phyloP scores from a whole-genome alignment of 208 protist species.

The Acanthamoeba rhysodes region DNA sequence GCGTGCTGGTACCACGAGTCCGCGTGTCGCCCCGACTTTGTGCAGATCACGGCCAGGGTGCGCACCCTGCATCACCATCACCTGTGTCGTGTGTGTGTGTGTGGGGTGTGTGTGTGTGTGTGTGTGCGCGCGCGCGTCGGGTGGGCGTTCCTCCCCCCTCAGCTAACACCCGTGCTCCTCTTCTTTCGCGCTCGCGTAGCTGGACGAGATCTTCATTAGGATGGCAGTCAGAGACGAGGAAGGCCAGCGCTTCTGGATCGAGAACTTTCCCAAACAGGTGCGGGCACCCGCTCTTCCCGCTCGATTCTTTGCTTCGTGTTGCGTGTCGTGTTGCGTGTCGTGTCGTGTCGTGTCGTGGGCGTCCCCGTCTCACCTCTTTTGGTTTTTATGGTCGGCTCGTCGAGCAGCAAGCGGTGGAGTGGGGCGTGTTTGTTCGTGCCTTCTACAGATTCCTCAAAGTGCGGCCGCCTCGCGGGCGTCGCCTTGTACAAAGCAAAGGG shows the following conservation, averaged over 20 bases:
- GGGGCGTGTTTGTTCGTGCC: conserved; percentile 33
- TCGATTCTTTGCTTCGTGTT: not conserved
- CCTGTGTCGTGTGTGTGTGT: not conserved
- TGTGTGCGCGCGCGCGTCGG: no score
- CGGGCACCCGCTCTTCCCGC: not conserved
- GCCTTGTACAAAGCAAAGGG: conserved; percentile 58
- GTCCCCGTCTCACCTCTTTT: no score
- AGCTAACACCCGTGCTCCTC: not conserved
- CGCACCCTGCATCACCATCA: no score
- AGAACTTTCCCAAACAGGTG: conserved; percentile 73
- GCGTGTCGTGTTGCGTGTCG: no score
- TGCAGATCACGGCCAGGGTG: conserved; percentile 36
- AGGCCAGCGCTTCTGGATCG: conserved; percentile 70
- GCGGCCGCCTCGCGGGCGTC: conserved; percentile 5
- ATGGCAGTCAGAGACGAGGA: conserved; percentile 65
- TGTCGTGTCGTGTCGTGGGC: no score
- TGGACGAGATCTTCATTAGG: conserved; percentile 67
- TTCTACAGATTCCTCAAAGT: conserved; percentile 73
- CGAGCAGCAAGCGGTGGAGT: conserved; percentile 67
- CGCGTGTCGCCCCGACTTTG: conserved; percentile 9
- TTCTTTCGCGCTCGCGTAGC: not conserved
- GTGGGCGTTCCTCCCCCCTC: no score
- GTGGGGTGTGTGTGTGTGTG: no score
- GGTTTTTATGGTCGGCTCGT: not conserved
- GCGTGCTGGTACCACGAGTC: conserved; percentile 60